These are phyloP conservation scores for Colletotrichum agaves DNA, from an alignment of 2,329 filamentous ascomycete species.

Conservation along the genomic window DNA sequence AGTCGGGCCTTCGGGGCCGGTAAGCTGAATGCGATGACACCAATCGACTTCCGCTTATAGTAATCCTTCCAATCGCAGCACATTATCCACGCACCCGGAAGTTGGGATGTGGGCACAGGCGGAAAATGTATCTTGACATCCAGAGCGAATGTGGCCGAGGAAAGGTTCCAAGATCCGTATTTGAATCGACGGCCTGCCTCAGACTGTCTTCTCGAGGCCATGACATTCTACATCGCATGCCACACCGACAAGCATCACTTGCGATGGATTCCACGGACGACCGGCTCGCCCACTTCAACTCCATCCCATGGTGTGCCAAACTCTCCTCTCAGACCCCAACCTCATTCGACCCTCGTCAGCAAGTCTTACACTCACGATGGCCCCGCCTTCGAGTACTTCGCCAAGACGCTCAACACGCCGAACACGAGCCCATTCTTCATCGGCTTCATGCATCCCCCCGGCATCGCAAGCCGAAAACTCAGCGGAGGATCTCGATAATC, in stretches of 20 bases:
- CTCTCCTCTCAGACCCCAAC: not conserved
- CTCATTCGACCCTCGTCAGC: not conserved
- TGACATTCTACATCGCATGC: accelerated
- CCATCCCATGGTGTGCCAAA: not conserved
- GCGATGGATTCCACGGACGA: not conserved
- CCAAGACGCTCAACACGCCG: not conserved
- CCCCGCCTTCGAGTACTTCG: not conserved
- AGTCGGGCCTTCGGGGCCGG: too few relatives aligned
- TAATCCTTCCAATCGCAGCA: too few relatives aligned
- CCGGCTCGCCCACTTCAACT: not conserved
- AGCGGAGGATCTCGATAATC: not conserved
- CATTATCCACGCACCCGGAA: too few relatives aligned
- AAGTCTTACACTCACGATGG: not conserved
- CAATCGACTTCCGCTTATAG: too few relatives aligned
- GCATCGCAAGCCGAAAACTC: not conserved
- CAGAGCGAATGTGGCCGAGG: too few relatives aligned
- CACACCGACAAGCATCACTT: not conserved
- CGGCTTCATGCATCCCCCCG: not conserved
- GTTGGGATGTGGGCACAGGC: too few relatives aligned
- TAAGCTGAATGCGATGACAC: too few relatives aligned
- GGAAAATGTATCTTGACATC: too few relatives aligned
- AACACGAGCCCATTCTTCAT: not conserved
- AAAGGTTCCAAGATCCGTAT: too few relatives aligned
- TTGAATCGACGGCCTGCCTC: too few relatives aligned
- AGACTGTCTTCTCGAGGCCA: too few relatives aligned